Conservation (phyloP, 768 basidiomycete genomes). For the Termitomyces eurrhizus region DNA sequence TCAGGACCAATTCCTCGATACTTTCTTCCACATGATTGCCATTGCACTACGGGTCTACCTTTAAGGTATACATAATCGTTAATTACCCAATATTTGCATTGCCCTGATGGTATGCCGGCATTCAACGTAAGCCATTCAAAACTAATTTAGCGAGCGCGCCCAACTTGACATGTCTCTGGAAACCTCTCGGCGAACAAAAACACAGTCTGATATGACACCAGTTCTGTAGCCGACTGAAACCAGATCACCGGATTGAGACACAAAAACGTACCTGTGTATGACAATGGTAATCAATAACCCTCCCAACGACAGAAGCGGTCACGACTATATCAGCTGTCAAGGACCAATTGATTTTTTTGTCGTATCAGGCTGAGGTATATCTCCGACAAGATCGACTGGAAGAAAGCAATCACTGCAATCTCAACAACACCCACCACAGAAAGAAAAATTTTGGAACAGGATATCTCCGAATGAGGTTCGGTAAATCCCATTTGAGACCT, state of each 20-base stretch:
- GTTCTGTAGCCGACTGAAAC: background rate
- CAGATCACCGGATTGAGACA: background rate
- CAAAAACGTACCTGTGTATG: background rate
- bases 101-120: constrained; percentile 1
- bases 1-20: constrained; percentile 7
- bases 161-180: background rate
- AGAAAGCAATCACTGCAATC: background rate
- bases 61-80: background rate
- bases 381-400: constrained; percentile 7
- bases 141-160: background rate
- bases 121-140: constrained; percentile 3
- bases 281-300: background rate
- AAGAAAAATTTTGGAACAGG: background rate
- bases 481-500: constrained; percentile 9
- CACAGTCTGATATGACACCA: background rate
- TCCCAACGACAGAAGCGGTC: background rate
- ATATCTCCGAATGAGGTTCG: constrained; percentile 2
- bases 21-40: constrained; percentile 9
- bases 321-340: background rate
- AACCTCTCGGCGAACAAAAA: background rate
- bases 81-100: background rate
- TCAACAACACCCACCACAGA: background rate
- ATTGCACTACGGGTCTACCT: background rate
- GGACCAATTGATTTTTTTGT: background rate
- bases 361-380: background rate